phyloP scores from a whole-genome alignment of 208 protist genomes.

The Trypanosoma vivax region DNA sequence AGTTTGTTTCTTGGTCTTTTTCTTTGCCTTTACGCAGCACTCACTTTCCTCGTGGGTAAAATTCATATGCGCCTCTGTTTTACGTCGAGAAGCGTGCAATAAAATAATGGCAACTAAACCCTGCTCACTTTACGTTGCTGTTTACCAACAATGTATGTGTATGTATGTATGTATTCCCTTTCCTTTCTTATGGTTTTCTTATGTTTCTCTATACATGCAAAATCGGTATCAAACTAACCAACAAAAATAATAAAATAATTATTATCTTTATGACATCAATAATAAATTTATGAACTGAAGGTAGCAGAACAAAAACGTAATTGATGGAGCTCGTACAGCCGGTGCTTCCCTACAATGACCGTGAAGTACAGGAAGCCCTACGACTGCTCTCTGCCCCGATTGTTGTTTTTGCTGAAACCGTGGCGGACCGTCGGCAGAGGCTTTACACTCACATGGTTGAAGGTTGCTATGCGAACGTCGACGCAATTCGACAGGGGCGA shows the following conservation, averaged over 20 bases:
- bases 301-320: background rate
- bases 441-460: conserved; percentile 22
- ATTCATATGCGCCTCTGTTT: too few relatives aligned
- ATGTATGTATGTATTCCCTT: conserved; percentile 1
- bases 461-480: conserved; percentile 5
- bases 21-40: background rate
- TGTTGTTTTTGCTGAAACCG: conserved; percentile 21
- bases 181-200: conserved; percentile 2
- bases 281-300: background rate
- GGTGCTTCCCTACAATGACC: conserved; percentile 19
- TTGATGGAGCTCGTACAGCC: conserved; percentile 24
- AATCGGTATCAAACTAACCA: too few relatives aligned
- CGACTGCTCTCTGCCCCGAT: conserved; percentile 18
- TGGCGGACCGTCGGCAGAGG: conserved; percentile 12
- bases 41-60: too few relatives aligned
- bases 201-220: too few relatives aligned
- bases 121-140: too few relatives aligned
- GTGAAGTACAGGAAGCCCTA: conserved; percentile 14
- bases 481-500: conserved; percentile 6
- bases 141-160: too few relatives aligned
- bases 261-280: background rate
- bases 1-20: conserved; percentile 1
- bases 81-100: too few relatives aligned
- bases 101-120: too few relatives aligned
- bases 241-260: too few relatives aligned